A percentile compares a stretch with the other conserved stretches of the same genome.
phyloP scores from a whole-genome alignment of 1,139 yeast genomes.

The Yamadazyma triangularis region DNA sequence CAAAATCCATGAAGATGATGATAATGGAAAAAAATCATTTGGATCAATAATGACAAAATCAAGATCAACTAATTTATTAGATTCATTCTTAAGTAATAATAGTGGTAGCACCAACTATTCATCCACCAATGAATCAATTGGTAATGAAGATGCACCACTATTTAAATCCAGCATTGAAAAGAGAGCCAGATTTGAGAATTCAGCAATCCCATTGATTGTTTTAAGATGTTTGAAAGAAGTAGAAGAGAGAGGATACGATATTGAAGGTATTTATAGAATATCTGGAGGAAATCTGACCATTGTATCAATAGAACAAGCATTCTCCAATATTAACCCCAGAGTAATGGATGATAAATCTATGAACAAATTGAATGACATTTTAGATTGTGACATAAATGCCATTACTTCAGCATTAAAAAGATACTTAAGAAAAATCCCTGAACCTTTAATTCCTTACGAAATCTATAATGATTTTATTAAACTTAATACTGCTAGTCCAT shows the following conservation, averaged over 20 bases:
- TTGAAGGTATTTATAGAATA: conserved; percentile 88
- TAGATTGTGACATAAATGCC: conserved; percentile 76
- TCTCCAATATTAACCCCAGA: conserved; percentile 22
- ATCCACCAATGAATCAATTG: conserved; percentile 7
- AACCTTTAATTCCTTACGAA: conserved; percentile 74
- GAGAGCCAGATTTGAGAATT: conserved; percentile 57
- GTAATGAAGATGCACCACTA: conserved; percentile 23
- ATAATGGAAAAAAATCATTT: conserved; percentile 6
- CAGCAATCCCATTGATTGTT: conserved; percentile 64
- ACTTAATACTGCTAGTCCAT: conserved; percentile 30
- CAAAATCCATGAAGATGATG: conserved; percentile 7
- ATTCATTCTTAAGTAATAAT: conserved; percentile 26
- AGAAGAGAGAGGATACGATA: conserved; percentile 64
- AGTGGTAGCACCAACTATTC: conserved; percentile 3
- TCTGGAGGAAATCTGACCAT: conserved; percentile 85
- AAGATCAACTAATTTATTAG: conserved; percentile 45
- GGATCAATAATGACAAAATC: conserved; percentile 28
- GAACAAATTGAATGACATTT: conserved; percentile 39
- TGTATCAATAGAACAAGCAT: conserved; percentile 48
- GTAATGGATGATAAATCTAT: conserved; percentile 34
- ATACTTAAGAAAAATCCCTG: conserved; percentile 78
- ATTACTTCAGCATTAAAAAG: conserved; percentile 84
- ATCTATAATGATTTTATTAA: conserved; percentile 63
- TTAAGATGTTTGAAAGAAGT: conserved; percentile 74
- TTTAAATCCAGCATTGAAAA: conserved; percentile 51